Evolutionary conservation across 1,139 yeast genomes (phyloP), one percentile per base, ranked within the genome.

Genomic region (Zygosaccharomyces sapae): DNA sequence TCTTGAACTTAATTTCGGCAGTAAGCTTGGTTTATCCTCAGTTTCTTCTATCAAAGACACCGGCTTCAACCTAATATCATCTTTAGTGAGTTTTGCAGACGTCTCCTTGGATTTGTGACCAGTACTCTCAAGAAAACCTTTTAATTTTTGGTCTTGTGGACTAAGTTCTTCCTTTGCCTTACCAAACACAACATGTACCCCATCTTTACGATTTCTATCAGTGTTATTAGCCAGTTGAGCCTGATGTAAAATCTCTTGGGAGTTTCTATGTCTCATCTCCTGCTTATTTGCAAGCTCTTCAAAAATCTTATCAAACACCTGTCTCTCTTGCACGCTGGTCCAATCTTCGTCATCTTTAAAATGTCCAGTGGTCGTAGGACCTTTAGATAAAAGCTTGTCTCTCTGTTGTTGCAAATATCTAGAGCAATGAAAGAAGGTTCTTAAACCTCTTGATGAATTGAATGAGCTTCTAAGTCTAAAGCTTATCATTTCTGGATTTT

Each of bases 1-100:
- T 18, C 37, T 41, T 7, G 50, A 16, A 25, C 44, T 50, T 38
- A 41, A 43, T 10, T 25, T 41, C 16, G 41, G 41, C 22, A 29
- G 33, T 12, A 38, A 44, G 44, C 43, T 41, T 29, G 48, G 44
- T 24, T 41, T 44, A 10, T 36, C 43, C 13, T 43, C 39, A 3
- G 38, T 24, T 29, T 46, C 44, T 5, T 46, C 42, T 7, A 53
- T 47, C 42, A 56, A 45, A 2, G 60, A 55, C 3, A 55, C 59
- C 2, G 60, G 60, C 39, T 52, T 52, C 20, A 52, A 49, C 33
- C 59, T 51, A 13, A 57, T 55, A 41, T 55, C 59, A 18, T 51
- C 54, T 8, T 52, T 55, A 3, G 55, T 54, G 16, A 55, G 36
- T 34, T 48, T 50, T n/a, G 57, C 55, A 2, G 51, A 46, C 13